A percentile compares a stretch with the other conserved stretches of the same genome.
Conservation (phyloP, 1,284 basidiomycete species). For the Tylopilus sp. region DNA sequence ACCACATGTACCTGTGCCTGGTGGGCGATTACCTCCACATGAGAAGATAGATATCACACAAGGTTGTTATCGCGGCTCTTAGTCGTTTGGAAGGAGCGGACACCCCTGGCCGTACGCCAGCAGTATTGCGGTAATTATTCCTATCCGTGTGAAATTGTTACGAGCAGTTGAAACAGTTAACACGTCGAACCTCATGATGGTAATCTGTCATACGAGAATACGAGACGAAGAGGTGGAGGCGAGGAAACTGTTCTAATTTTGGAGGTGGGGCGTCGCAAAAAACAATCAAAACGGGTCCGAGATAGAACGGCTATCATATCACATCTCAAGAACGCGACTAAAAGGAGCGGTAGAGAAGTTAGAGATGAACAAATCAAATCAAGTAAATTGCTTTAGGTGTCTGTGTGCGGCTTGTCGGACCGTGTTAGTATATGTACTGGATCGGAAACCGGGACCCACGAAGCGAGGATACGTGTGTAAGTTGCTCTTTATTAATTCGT, state of each 20-base stretch:
- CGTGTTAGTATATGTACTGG: neutral
- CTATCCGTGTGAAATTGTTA: no score
- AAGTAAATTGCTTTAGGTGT: conserved; percentile 2
- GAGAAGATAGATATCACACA: neutral
- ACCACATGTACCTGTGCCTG: neutral
- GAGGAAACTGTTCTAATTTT: neutral
- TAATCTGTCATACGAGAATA: no score
- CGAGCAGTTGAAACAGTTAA: neutral
- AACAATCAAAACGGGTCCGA: neutral
- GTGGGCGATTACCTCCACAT: neutral
- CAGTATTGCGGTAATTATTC: no score
- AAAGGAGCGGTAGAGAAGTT: conserved; percentile 1
- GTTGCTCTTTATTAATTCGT: no score
- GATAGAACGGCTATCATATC: neutral
- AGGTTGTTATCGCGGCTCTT: neutral
- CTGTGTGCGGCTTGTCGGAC: no score
- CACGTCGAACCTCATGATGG: neutral
- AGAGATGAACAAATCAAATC: conserved; percentile 23
- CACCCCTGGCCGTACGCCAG: no score
- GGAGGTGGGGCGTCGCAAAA: neutral
- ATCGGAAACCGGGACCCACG: neutral
- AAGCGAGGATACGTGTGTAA: neutral
- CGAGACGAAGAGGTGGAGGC: neutral
- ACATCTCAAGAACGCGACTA: neutral
- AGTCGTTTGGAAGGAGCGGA: no score